A percentile compares a stretch with the other conserved stretches of the same genome.
Conservation (phyloP, 805 yeast species). For the Candida tibetensis region DNA sequence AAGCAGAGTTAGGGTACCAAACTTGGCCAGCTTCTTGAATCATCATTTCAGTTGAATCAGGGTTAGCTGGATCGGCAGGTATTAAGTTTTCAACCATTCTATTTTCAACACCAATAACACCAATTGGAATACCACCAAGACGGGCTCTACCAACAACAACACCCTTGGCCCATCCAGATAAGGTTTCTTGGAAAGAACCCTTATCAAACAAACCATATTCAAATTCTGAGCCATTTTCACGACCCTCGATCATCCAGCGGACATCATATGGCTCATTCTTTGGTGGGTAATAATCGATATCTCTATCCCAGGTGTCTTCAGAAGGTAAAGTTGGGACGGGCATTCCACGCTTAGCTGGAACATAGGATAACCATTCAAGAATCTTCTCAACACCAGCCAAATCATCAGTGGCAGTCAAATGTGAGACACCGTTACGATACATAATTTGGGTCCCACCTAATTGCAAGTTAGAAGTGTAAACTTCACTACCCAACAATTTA, state of each 20-base stretch:
- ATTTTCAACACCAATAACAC: slow-evolving; percentile 96
- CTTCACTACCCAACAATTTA: slow-evolving; percentile 95
- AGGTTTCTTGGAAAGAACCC: slow-evolving; percentile 91
- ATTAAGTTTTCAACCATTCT: slow-evolving; percentile 81
- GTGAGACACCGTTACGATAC: slow-evolving; percentile 98
- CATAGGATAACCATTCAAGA: slow-evolving; percentile 91
- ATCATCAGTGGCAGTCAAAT: slow-evolving; percentile 94
- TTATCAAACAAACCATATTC: slow-evolving; percentile 90
- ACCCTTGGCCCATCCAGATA: slow-evolving; percentile 98
- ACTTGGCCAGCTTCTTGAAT: slow-evolving; percentile 98
- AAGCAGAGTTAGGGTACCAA: slow-evolving; percentile 99
- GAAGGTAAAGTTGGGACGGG: slow-evolving; percentile 88
- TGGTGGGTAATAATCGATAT: slow-evolving; percentile 74
- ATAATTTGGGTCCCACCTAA: slow-evolving; percentile 99
- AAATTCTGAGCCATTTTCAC: slow-evolving; percentile 58
- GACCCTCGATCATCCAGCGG: slow-evolving; percentile 92
- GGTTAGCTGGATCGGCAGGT: slow-evolving; percentile 99
- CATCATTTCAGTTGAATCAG: slow-evolving; percentile 82
- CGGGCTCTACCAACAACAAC: slow-evolving; percentile 99
- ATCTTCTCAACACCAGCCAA: slow-evolving; percentile 94
- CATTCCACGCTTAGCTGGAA: slow-evolving; percentile 85
- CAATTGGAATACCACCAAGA: slow-evolving; percentile 97
- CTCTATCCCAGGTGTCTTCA: slow-evolving; percentile 91
- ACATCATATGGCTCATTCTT: slow-evolving; percentile 80
- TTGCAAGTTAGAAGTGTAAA: slow-evolving; percentile 93